Conservation (phyloP, 768 basidiomycete species). For the Russula virescens region DNA sequence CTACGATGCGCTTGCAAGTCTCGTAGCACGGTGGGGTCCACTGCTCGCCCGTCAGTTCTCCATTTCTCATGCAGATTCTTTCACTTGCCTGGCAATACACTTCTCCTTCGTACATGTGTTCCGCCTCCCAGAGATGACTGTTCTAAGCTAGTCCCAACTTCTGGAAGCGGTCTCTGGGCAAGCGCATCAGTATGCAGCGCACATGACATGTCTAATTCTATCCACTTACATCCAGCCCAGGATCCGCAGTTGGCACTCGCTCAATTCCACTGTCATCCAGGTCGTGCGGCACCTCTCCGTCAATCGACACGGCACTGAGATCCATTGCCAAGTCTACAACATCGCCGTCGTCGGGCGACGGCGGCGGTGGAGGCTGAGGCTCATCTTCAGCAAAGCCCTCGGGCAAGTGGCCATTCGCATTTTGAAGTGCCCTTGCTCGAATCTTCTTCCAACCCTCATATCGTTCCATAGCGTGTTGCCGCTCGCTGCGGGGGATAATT, state of each 20-base stretch:
- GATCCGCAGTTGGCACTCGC: slow-evolving; percentile 88
- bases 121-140: slow-evolving; percentile 48
- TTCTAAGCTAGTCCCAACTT: slow-evolving; percentile 51
- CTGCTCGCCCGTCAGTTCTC: slow-evolving; percentile 36
- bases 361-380: slow-evolving; percentile 71
- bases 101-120: slow-evolving; percentile 90
- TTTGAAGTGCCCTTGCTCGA: slow-evolving; percentile 68
- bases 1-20: slow-evolving; percentile 86
- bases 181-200: slow-evolving; percentile 17
- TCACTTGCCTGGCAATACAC: slow-evolving; percentile 75
- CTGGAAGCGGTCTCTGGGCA: slow-evolving; percentile 58
- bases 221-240: slow-evolving; percentile 72
- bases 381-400: slow-evolving; percentile 61
- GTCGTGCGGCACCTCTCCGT: slow-evolving; percentile 57
- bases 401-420: slow-evolving; percentile 66
- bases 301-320: slow-evolving; percentile 76
- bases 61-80: neutral
- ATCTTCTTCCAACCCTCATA: slow-evolving; percentile 89
- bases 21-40: slow-evolving; percentile 83
- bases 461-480: slow-evolving; percentile 75
- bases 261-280: slow-evolving; percentile 80
- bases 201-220: slow-evolving; percentile 26
- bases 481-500: slow-evolving; percentile 52
- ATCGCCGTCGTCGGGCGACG: slow-evolving; percentile 76
- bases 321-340: slow-evolving; percentile 88